phyloP scores from a whole-genome alignment of 2,329 filamentous ascomycete genomes.

The Penicillium sp. region DNA sequence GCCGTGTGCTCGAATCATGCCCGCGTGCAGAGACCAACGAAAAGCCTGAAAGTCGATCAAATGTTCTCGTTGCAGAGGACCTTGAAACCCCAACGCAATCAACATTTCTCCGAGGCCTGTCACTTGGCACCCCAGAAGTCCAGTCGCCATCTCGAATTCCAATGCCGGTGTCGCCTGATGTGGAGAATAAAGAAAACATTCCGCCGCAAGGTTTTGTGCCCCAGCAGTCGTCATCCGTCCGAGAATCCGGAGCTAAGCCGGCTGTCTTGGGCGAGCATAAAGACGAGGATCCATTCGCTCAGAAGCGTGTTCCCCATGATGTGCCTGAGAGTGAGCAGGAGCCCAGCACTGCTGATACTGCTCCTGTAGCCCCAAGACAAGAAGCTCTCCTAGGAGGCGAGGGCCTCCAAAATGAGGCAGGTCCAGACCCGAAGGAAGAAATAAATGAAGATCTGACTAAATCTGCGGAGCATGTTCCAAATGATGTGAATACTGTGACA shows the following conservation, averaged over 20 bases:
- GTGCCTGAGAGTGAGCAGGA: background rate
- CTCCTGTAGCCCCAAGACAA: background rate
- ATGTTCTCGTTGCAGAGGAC: slow-evolving; percentile 9
- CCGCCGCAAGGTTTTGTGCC: slow-evolving; percentile 10
- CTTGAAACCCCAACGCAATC: slow-evolving; percentile 15
- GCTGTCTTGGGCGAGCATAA: slow-evolving; percentile 9
- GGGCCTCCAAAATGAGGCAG: background rate
- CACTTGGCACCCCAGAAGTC: background rate
- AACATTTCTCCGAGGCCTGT: slow-evolving; percentile 1
- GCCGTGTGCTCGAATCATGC: background rate
- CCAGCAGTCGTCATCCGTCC: slow-evolving; percentile 3
- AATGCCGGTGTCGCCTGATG: slow-evolving; percentile 3
- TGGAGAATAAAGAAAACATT: slow-evolving; percentile 22
- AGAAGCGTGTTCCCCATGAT: background rate
- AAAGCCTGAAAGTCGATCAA: background rate
- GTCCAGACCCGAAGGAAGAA: background rate
- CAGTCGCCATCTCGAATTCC: slow-evolving; percentile 6
- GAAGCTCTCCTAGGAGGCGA: background rate
- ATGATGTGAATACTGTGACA: background rate
- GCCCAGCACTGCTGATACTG: background rate
- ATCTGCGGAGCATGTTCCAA: background rate
- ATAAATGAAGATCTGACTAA: background rate
- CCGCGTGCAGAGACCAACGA: background rate
- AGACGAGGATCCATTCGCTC: slow-evolving; percentile 8
- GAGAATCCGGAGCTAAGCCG: slow-evolving; percentile 1